Evolutionary conservation across 2,329 filamentous ascomycete species (phyloP), one percentile per base, ranked within the genome.

Genomic region (Nemania sp.): DNA sequence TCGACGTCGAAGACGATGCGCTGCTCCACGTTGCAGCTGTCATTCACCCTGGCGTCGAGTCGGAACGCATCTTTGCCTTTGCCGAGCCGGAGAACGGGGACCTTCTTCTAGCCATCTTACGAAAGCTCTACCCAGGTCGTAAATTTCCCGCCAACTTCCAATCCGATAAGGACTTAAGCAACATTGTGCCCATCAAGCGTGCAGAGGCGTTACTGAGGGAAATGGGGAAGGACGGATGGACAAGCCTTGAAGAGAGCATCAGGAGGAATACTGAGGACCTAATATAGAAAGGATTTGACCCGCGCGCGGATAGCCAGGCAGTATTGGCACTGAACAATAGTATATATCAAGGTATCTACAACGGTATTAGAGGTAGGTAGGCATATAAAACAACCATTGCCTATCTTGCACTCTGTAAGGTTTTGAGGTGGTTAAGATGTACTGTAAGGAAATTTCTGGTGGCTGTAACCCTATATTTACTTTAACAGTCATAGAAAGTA

Each of bases 51-150:
- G 73, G 76, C 0, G 76, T 85, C 0, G 61, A 72, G 1, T 75
- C 76, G 0, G 79, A 87, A 66, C 78, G 85, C 1, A 69, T 88
- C 9, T 84, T 86, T 66, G 84, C 74, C 1, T 84, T 81, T 54
- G 82, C 80, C 0, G 72, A 76, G 1, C 77, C 76, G 0, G 81
- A 76, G 57, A 82, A 74, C 47, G 82, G 77, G 71, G 80, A 82
- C 18, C 67, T 77, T 2, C 65, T 83, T 0, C 34, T 77, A 3
- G 69, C 57, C 0, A 68, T 72, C 0, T 40, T 77, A 0, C 65
- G 63, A 35, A 49, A 35, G 25, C 12, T 65, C 2, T 67, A 66
- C n/a, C 67, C 65, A 6, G 58, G 59, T 6, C 64, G 60, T 10
- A 63, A 46, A 3, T 68, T 71, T 21, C 49, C 59, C 5, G 50